phyloP scores from a whole-genome alignment of 768 basidiomycete genomes.

The Favolaschia claudopus region DNA sequence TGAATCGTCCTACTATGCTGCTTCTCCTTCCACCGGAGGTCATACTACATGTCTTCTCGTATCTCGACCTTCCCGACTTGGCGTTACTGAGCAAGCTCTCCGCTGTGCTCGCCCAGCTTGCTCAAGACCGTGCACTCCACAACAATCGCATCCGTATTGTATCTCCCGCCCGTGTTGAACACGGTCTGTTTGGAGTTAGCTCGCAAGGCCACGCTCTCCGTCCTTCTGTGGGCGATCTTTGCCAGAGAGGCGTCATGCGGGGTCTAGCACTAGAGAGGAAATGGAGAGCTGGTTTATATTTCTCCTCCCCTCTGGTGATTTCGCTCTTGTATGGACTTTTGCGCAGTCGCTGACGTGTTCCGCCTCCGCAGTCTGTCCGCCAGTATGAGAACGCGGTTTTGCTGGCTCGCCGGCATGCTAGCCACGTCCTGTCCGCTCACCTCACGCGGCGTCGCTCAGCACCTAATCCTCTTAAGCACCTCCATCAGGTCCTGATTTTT shows the following conservation, averaged over 20 bases:
- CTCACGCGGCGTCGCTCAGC: slow-evolving; percentile 55
- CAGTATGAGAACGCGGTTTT: slow-evolving; percentile 69
- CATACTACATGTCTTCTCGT: slow-evolving; percentile 68
- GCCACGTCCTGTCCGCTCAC: slow-evolving; percentile 59
- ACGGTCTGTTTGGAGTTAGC: slow-evolving; percentile 67
- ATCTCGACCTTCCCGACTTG: slow-evolving; percentile 78
- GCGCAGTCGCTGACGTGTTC: slow-evolving; percentile 12
- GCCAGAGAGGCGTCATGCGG: slow-evolving; percentile 74
- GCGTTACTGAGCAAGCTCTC: slow-evolving; percentile 57
- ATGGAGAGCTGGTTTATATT: slow-evolving; percentile 72
- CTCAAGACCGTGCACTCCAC: slow-evolving; percentile 71
- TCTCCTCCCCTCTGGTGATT: slow-evolving; percentile 67
- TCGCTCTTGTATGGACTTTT: background rate
- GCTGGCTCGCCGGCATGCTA: slow-evolving; percentile 62
- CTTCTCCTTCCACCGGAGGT: slow-evolving; percentile 62
- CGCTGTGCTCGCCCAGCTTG: slow-evolving; percentile 55
- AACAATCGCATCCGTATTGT: slow-evolving; percentile 65
- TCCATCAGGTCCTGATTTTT: slow-evolving; percentile 60
- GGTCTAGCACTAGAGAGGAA: slow-evolving; percentile 71
- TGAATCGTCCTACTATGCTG: slow-evolving; percentile 29
- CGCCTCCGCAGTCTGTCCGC: slow-evolving; percentile 69
- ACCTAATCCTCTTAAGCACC: slow-evolving; percentile 47
- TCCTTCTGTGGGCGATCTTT: slow-evolving; percentile 71
- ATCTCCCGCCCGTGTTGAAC: slow-evolving; percentile 71
- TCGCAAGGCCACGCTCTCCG: slow-evolving; percentile 63